These are phyloP conservation scores for Mesembryanthemum crystallinum DNA, from an alignment of 148 eudicot genomes.

Conservation along the genomic window DNA sequence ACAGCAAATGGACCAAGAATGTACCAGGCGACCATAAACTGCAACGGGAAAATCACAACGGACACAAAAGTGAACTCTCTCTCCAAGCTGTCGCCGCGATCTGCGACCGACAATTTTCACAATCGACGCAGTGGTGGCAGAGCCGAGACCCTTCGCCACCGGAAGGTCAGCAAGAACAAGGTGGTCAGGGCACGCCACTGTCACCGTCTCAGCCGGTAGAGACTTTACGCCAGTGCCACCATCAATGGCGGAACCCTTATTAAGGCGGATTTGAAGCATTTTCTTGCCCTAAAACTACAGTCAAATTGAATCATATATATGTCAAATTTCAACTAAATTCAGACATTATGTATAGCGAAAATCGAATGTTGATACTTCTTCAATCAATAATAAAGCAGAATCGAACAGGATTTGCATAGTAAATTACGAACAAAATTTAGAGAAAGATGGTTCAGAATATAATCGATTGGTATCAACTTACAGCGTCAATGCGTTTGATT, in stretches of 20 bases:
- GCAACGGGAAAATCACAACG: constrained; percentile 94
- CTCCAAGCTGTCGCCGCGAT: constrained; percentile 90
- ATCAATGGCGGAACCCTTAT: constrained; percentile 58
- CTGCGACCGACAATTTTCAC: constrained; percentile 80
- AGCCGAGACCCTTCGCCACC: constrained; percentile 88
- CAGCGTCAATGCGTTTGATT: neutral
- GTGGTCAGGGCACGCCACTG: constrained; percentile 97
- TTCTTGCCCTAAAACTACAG: constrained; percentile 6
- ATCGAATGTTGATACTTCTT: neutral
- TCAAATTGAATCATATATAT: neutral
- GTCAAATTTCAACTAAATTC: neutral
- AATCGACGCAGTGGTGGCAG: constrained; percentile 51
- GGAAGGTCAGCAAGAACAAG: constrained; percentile 92
- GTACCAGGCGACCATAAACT: constrained; percentile 91
- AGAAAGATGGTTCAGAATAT: neutral
- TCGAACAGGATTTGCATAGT: neutral
- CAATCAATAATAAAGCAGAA: neutral
- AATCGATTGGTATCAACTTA: neutral
- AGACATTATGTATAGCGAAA: too few relatives aligned
- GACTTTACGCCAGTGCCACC: constrained; percentile 52
- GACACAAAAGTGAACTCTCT: constrained; percentile 94
- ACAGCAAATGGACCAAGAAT: neutral
- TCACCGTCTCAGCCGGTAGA: constrained; percentile 59
- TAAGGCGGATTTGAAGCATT: constrained; percentile 93
- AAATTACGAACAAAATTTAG: neutral